These are phyloP conservation scores for Cercospora beticola DNA, from an alignment of 2,329 filamentous ascomycete species.

Conservation along the genomic window DNA sequence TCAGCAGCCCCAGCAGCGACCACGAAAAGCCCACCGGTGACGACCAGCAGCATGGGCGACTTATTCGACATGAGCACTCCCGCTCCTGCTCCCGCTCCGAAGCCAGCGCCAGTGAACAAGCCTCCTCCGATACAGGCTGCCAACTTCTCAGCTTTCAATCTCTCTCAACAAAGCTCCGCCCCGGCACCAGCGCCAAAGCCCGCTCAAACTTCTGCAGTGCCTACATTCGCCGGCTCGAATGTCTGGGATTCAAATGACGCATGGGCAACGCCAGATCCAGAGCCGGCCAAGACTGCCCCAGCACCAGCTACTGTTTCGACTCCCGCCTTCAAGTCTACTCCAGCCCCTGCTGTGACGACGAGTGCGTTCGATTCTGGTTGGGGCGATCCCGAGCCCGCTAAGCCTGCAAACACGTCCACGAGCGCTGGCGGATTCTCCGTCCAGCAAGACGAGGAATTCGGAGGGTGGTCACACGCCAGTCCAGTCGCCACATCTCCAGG, in stretches of 20 bases:
- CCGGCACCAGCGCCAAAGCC: slow-evolving; percentile 39
- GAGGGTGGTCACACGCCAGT: slow-evolving; percentile 80
- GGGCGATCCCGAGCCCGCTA: slow-evolving; percentile 60
- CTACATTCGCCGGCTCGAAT: slow-evolving; percentile 40
- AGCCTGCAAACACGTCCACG: slow-evolving; percentile 47
- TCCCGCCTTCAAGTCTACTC: slow-evolving; percentile 44
- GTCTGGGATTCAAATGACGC: slow-evolving; percentile 82
- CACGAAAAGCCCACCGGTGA: slow-evolving; percentile 45
- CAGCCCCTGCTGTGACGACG: slow-evolving; percentile 24
- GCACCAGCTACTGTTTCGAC: slow-evolving; percentile 39
- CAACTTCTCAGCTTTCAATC: slow-evolving; percentile 68
- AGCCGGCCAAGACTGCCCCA: slow-evolving; percentile 38
- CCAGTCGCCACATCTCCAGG: slow-evolving; percentile 45
- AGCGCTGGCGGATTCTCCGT: slow-evolving; percentile 52
- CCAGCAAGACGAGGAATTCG: slow-evolving; percentile 89
- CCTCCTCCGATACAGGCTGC: slow-evolving; percentile 33
- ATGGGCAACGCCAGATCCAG: slow-evolving; percentile 67
- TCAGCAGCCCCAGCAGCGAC: slow-evolving; percentile 54
- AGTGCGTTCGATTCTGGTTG: slow-evolving; percentile 52
- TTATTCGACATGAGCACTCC: slow-evolving; percentile 69
- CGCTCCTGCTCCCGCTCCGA: slow-evolving; percentile 43
- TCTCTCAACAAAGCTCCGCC: slow-evolving; percentile 55
- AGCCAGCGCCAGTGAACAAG: slow-evolving; percentile 35
- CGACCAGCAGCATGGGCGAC: slow-evolving; percentile 65
- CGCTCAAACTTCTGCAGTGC: slow-evolving; percentile 30